Conservation (phyloP, 768 basidiomycete genomes). For the Suillus ampliporus region DNA sequence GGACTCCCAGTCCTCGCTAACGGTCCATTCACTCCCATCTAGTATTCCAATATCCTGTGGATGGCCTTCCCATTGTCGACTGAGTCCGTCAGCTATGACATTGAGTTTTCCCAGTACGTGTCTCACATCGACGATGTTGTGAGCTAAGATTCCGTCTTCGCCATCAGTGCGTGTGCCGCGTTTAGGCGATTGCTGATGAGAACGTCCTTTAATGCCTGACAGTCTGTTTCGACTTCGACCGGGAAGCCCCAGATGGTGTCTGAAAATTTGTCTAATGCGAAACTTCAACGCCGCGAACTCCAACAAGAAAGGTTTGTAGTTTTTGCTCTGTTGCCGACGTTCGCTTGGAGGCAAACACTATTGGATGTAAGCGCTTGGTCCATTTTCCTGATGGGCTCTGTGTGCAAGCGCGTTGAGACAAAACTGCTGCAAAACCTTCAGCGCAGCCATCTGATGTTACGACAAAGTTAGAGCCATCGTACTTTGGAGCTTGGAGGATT, state of each 20-base stretch:
- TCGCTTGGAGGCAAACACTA: conserved; percentile 38
- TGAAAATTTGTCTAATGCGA: conserved; percentile 32
- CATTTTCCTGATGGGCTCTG: conserved; percentile 9
- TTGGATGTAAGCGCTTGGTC: conserved; percentile 15
- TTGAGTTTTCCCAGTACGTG: conserved; percentile 30
- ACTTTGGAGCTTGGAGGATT: conserved; percentile 19
- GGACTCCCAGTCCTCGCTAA: conserved; percentile 33
- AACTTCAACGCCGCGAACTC: conserved; percentile 45
- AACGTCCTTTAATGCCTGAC: conserved; percentile 11
- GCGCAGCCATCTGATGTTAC: conserved; percentile 28
- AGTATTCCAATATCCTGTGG: neutral
- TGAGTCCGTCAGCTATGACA: conserved; percentile 30
- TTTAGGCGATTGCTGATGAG: conserved; percentile 32
- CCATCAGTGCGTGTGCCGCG: conserved; percentile 34
- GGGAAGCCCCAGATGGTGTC: conserved; percentile 35
- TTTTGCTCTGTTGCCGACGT: conserved; percentile 38
- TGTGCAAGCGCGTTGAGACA: conserved; percentile 17
- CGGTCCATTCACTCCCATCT: conserved; percentile 28
- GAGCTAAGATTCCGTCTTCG: conserved; percentile 31
- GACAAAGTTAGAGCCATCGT: conserved; percentile 23
- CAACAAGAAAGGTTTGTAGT: conserved; percentile 39
- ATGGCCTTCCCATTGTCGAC: conserved; percentile 13
- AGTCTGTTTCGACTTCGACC: conserved; percentile 33
- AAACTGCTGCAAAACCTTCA: conserved; percentile 26
- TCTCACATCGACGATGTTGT: conserved; percentile 30